Evolutionary conservation across 257 asterid genomes (phyloP).

Genomic region (Petunia axillaris): DNA sequence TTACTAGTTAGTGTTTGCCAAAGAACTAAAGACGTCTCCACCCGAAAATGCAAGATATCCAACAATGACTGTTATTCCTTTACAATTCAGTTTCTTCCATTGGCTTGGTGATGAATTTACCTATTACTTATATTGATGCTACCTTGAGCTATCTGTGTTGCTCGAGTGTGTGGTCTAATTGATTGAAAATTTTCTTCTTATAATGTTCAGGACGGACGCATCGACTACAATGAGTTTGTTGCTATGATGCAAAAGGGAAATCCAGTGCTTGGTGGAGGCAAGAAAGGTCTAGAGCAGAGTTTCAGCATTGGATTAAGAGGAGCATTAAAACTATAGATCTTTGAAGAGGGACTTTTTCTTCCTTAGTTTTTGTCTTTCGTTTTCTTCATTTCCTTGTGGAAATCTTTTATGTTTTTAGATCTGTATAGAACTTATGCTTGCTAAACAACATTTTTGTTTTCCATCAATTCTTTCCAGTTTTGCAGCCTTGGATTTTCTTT

Average conservation of each 20-base stretch:
- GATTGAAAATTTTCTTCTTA: not conserved
- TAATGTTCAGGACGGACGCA: constrained; percentile 72
- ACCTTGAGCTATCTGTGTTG: not conserved
- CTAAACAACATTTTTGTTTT: not conserved
- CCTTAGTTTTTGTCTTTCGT: not conserved
- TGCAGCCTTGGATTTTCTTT: not conserved
- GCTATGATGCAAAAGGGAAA: constrained; percentile 54
- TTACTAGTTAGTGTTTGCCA: not conserved
- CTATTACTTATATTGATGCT: not conserved
- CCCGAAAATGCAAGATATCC: not conserved
- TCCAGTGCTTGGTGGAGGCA: constrained; percentile 41
- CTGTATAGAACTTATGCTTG: constrained; percentile 17
- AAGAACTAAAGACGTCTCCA: not conserved
- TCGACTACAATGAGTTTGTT: constrained; percentile 53
- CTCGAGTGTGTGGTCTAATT: not conserved
- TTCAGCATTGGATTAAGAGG: constrained; percentile 48
- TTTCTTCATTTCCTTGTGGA: constrained; percentile 10
- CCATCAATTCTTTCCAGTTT: not conserved
- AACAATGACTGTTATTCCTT: not conserved
- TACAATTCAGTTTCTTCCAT: not conserved
- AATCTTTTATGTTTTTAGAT: not conserved
- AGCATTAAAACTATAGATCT: constrained; percentile 36
- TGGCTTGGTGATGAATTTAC: not conserved
- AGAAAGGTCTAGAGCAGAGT: constrained; percentile 37
- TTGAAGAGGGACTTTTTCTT: not conserved